Evolutionary conservation across 2,329 filamentous ascomycete genomes (phyloP).

Genomic region (Pyricularia sp.): DNA sequence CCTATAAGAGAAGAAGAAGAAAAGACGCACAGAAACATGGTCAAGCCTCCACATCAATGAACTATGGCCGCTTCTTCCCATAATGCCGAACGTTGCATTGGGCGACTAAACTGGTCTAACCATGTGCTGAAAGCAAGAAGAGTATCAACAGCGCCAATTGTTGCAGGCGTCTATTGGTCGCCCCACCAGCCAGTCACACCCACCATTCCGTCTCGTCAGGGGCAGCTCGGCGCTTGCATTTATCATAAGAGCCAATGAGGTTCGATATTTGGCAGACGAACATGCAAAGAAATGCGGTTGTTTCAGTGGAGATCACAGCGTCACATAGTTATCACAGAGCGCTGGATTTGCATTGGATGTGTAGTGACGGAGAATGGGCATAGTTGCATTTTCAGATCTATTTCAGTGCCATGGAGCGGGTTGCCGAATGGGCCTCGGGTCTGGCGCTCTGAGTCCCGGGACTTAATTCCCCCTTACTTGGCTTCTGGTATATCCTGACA

Average conservation of each 20-base stretch:
- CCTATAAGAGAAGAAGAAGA: neutral
- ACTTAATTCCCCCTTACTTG: neutral
- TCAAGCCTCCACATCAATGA: too few relatives aligned
- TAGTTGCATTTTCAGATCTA: neutral
- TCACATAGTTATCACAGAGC: slow-evolving; percentile 1
- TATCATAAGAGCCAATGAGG: neutral
- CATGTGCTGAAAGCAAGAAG: neutral
- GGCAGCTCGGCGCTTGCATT: slow-evolving; percentile 3
- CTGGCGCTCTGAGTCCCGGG: neutral
- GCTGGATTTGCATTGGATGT: neutral
- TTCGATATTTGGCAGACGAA: neutral
- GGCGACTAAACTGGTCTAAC: neutral
- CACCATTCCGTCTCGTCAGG: slow-evolving; percentile 1
- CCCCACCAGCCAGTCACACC: neutral
- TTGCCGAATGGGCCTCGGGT: neutral
- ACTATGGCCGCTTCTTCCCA: neutral
- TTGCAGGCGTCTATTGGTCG: neutral
- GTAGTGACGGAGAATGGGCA: neutral
- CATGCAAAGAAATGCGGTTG: neutral
- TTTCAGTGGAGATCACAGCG: neutral
- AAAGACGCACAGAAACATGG: neutral
- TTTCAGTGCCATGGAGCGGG: neutral
- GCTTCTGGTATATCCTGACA: neutral
- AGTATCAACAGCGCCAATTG: neutral
- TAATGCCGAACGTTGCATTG: neutral